Conservation (phyloP, 352 stramenopile species). For the Globisporangium lucens region DNA sequence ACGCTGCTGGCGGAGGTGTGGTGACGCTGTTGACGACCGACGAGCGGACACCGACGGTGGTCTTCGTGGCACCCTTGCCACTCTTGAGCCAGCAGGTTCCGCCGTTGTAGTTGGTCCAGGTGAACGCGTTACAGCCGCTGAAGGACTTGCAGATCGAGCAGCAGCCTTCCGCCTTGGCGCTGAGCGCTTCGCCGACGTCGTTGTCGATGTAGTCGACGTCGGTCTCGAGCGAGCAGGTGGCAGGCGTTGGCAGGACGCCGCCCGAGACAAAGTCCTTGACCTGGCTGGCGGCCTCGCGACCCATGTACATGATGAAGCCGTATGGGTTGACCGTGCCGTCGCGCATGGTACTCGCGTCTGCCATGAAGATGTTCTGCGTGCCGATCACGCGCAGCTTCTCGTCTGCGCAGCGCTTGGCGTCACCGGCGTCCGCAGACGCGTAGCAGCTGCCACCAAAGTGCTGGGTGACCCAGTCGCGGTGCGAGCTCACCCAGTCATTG, state of each 20-base stretch:
- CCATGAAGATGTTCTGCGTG: constrained; percentile 67
- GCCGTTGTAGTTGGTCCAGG: constrained; percentile 25
- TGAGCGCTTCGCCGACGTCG: constrained; percentile 16
- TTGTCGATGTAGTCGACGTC: constrained; percentile 27
- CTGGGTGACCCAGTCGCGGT: constrained; percentile 26
- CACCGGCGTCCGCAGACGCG: constrained; percentile 38
- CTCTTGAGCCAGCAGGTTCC: constrained; percentile 34
- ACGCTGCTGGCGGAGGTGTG: neutral
- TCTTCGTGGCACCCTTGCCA: constrained; percentile 11
- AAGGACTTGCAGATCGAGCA: constrained; percentile 18
- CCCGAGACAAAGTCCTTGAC: constrained; percentile 30
- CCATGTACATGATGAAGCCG: constrained; percentile 75
- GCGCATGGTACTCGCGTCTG: constrained; percentile 52
- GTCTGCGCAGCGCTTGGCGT: constrained; percentile 54
- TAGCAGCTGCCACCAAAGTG: constrained; percentile 78
- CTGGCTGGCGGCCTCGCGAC: constrained; percentile 41
- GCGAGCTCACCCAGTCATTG: neutral
- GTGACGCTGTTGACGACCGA: constrained; percentile 8
- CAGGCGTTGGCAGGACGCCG: constrained; percentile 4
- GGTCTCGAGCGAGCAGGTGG: constrained; percentile 15
- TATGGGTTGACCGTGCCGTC: constrained; percentile 71
- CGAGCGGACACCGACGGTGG: constrained; percentile 7
- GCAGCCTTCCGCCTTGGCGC: constrained; percentile 18
- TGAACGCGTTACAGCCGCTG: constrained; percentile 23
- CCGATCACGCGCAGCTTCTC: constrained; percentile 56